A percentile compares a stretch with the other conserved stretches of the same genome.
These are phyloP conservation scores for Rhodocollybia butyracea DNA, from an alignment of 768 basidiomycete genomes.

Conservation along the genomic window DNA sequence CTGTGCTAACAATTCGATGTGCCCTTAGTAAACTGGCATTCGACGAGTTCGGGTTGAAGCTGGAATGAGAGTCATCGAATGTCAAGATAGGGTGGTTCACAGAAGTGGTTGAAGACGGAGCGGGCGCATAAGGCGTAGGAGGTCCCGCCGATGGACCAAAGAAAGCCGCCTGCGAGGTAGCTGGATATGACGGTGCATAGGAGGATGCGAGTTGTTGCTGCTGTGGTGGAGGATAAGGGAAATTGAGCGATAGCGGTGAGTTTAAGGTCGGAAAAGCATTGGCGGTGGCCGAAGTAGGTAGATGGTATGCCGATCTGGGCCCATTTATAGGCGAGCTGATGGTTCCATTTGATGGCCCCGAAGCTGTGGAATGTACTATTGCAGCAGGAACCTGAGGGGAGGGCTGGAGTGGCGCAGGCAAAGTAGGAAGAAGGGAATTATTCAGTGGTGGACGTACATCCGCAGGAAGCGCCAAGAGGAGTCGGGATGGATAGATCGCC, in stretches of 20 bases:
- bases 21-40: not conserved
- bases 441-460: constrained; percentile 17
- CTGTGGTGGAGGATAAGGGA: not conserved
- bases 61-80: not conserved
- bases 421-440: constrained; percentile 7
- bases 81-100: no score
- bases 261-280: constrained; percentile 1
- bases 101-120: not conserved
- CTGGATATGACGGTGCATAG: no score
- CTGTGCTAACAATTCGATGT: not conserved
- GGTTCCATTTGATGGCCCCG: not conserved
- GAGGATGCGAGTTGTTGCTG: no score
- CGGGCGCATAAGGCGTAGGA: not conserved
- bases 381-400: constrained; percentile 8
- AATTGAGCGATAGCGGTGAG: not conserved
- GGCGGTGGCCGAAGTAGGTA: not conserved
- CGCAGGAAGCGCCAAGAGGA: constrained; percentile 46
- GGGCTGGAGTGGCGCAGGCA: constrained; percentile 6
- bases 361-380: not conserved
- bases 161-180: not conserved
- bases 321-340: constrained; percentile 7
- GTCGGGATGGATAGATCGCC: constrained; percentile 66
- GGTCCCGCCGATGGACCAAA: not conserved
- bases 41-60: not conserved
- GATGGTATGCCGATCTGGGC: constrained; percentile 1